Evolutionary conservation across 192 early-diverging fungal genomes (phyloP).

Genomic region (Podochytrium sp.): DNA sequence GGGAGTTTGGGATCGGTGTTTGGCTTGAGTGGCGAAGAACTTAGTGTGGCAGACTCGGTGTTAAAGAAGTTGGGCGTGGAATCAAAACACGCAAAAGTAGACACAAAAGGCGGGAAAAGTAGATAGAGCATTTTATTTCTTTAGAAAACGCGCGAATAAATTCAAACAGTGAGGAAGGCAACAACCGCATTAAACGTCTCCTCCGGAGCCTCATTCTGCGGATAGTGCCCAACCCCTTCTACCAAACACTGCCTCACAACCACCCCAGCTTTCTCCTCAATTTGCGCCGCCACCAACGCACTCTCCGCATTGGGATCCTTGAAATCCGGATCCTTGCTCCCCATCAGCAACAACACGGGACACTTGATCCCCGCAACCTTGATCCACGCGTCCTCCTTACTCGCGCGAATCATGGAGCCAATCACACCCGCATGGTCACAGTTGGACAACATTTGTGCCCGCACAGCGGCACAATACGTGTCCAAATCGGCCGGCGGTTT

Average conservation of each 20-base stretch:
- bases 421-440: constrained; percentile 23
- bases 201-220: constrained; percentile 13
- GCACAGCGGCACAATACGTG: constrained; percentile 26
- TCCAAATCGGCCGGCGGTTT: constrained; percentile 29
- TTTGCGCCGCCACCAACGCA: constrained; percentile 15
- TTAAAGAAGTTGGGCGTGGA: neutral
- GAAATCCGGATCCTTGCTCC: constrained; percentile 42
- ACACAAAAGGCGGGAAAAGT: neutral
- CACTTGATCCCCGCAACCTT: neutral
- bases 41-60: no score
- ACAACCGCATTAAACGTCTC: constrained; percentile 11
- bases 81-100: neutral
- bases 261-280: neutral
- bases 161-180: neutral
- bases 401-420: constrained; percentile 24
- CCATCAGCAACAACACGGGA: constrained; percentile 30
- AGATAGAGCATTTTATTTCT: neutral
- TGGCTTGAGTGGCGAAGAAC: neutral
- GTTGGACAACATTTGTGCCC: constrained; percentile 22
- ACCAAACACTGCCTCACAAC: neutral
- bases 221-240: constrained; percentile 31
- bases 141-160: neutral
- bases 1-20: constrained; percentile 21
- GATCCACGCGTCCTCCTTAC: constrained; percentile 22
- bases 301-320: constrained; percentile 25